Evolutionary conservation across 2,329 filamentous ascomycete genomes (phyloP).

Genomic region (Colletotrichum sp.): DNA sequence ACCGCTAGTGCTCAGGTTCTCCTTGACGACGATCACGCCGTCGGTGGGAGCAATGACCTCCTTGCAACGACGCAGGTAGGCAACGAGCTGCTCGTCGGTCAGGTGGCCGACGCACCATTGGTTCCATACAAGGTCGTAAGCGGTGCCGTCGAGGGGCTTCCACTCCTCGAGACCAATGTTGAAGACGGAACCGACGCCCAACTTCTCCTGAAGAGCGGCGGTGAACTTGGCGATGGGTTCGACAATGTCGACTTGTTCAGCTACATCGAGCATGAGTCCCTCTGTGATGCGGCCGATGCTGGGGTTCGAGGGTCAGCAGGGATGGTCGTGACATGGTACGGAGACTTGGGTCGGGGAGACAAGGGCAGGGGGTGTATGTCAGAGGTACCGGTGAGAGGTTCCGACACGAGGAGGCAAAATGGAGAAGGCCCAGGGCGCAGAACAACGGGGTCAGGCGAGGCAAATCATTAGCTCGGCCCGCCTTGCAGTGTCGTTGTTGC

Average conservation of each 20-base stretch:
- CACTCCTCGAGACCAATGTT: constrained; percentile 79
- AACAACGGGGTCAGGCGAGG: constrained; percentile 12
- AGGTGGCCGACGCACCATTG: constrained; percentile 92
- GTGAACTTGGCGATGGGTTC: constrained; percentile 89
- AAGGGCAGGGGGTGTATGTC: constrained; percentile 1
- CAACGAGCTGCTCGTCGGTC: constrained; percentile 73
- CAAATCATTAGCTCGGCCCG: constrained; percentile 19
- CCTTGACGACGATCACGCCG: constrained; percentile 51
- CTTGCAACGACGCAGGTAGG: constrained; percentile 69
- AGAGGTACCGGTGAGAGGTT: constrained; percentile 12
- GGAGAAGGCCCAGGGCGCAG: not conserved
- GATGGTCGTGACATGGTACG: not conserved
- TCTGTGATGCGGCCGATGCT: constrained; percentile 85
- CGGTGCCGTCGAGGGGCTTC: constrained; percentile 47
- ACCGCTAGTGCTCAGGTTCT: constrained; percentile 69
- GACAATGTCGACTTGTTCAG: constrained; percentile 78
- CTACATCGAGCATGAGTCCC: constrained; percentile 74
- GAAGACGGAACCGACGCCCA: constrained; percentile 68
- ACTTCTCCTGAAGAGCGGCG: constrained; percentile 57
- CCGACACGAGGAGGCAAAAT: not conserved
- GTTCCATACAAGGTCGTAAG: constrained; percentile 85
- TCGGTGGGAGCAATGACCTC: constrained; percentile 33
- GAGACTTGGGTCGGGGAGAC: constrained; percentile 11
- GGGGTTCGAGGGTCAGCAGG: constrained; percentile 12
- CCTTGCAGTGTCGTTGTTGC: not conserved